These are phyloP conservation scores for Talaromyces proteolyticus DNA, from an alignment of 495 filamentous ascomycete species.

Conservation along the genomic window DNA sequence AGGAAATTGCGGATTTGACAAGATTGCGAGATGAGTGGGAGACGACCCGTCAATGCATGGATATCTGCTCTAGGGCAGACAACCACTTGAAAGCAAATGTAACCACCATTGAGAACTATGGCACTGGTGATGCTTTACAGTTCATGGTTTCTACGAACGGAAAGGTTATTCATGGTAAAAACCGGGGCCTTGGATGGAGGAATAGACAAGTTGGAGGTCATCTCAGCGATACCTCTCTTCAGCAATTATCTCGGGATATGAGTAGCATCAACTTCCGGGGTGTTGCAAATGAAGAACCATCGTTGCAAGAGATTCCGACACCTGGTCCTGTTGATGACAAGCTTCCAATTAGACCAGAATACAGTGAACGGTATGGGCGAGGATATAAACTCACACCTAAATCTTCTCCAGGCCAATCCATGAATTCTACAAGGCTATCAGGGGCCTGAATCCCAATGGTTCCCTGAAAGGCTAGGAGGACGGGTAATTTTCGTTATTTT, in stretches of 20 bases:
- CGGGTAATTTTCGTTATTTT: no score
- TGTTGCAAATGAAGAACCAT: slow-evolving; percentile 7
- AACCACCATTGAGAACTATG: slow-evolving; percentile 30
- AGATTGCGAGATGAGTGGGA: slow-evolving; percentile 34
- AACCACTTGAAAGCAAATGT: slow-evolving; percentile 24
- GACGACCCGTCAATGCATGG: slow-evolving; percentile 26
- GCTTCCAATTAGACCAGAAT: slow-evolving; percentile 13
- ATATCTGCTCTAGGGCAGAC: slow-evolving; percentile 31
- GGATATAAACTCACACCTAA: slow-evolving; percentile 20
- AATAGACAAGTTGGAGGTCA: slow-evolving; percentile 35
- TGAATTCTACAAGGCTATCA: no score
- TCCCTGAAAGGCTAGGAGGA: no score
- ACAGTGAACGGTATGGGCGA: slow-evolving; percentile 25
- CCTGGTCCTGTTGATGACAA: slow-evolving; percentile 4
- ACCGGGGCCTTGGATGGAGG: slow-evolving; percentile 31
- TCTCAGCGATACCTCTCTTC: slow-evolving; percentile 27
- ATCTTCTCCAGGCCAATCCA: no score
- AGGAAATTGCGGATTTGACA: slow-evolving; percentile 24
- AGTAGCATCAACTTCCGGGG: slow-evolving; percentile 13
- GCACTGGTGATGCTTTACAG: slow-evolving; percentile 29
- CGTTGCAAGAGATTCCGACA: slow-evolving; percentile 10
- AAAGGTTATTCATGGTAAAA: slow-evolving; percentile 27
- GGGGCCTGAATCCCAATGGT: no score
- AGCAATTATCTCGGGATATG: slow-evolving; percentile 32
- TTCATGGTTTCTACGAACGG: slow-evolving; percentile 38